phyloP scores from a whole-genome alignment of 305 asterid species.

The Fraxinus platypoda region DNA sequence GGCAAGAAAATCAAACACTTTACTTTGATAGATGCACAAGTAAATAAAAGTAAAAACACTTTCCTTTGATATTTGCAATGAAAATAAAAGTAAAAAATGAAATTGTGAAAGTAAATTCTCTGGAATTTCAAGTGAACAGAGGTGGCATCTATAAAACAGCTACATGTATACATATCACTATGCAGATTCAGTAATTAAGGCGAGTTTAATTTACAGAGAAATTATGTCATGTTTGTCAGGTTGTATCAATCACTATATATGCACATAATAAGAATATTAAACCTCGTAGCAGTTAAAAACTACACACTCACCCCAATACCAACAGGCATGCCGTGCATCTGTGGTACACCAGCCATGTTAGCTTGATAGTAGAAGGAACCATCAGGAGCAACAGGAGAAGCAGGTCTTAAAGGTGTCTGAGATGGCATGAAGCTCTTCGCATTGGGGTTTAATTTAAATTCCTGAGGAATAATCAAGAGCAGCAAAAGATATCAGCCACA shows the following conservation, averaged over 20 bases:
- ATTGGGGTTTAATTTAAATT: slow-evolving; percentile 81
- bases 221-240: slow-evolving; percentile 8
- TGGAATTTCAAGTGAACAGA: background rate
- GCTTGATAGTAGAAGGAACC: slow-evolving; percentile 78
- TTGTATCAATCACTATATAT: background rate
- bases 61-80: background rate
- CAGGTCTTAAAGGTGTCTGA: slow-evolving; percentile 63
- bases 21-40: background rate
- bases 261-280: slow-evolving; percentile 12
- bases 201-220: slow-evolving; percentile 2
- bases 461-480: slow-evolving; percentile 52
- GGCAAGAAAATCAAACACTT: background rate
- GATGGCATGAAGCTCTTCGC: slow-evolving; percentile 82
- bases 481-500: slow-evolving; percentile 9
- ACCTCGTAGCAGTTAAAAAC: slow-evolving; percentile 12
- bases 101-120: background rate
- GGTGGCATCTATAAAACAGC: background rate
- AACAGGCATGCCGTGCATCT: slow-evolving; percentile 84
- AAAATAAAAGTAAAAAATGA: background rate
- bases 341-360: slow-evolving; percentile 57
- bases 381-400: slow-evolving; percentile 77
- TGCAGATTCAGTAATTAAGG: background rate
- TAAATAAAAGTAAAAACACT: too few relatives aligned
- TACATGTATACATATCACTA: background rate
- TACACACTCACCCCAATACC: slow-evolving; percentile 72